Conservation (phyloP, 1,139 yeast genomes). For the Pichia inconspicua region DNA sequence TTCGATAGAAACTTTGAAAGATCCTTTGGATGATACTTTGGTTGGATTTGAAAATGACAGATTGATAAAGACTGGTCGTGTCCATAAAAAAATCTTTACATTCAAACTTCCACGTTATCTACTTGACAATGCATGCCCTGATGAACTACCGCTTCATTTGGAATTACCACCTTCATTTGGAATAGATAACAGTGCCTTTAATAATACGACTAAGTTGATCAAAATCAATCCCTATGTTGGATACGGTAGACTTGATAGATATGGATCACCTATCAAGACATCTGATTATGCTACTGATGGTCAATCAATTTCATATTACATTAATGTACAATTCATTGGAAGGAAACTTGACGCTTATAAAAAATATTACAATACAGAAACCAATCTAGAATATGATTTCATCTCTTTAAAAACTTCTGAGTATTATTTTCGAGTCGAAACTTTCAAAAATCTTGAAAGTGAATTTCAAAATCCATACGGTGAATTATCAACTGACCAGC, state of each 20-base stretch:
- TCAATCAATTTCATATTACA: constrained; percentile 23
- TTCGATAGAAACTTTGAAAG: neutral
- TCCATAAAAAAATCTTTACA: constrained; percentile 55
- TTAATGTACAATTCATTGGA: constrained; percentile 25
- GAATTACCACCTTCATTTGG: constrained; percentile 61
- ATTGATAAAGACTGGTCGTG: constrained; percentile 40
- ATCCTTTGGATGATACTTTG: constrained; percentile 35
- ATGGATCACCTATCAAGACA: constrained; percentile 31
- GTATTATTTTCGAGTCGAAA: constrained; percentile 19
- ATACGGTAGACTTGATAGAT: constrained; percentile 33
- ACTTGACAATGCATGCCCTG: constrained; percentile 51
- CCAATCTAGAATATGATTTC: constrained; percentile 19
- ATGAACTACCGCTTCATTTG: constrained; percentile 42
- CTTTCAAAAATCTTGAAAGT: constrained; percentile 1
- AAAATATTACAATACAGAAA: constrained; percentile 12
- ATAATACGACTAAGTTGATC: constrained; percentile 15
- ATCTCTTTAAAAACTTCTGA: constrained; percentile 18
- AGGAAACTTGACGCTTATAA: constrained; percentile 17
- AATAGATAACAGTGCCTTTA: constrained; percentile 28
- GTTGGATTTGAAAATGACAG: constrained; percentile 49
- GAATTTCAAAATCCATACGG: constrained; percentile 2
- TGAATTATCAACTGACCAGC: constrained; percentile 13
- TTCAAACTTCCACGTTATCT: constrained; percentile 55
- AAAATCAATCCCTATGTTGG: constrained; percentile 27
- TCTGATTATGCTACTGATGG: constrained; percentile 25